Percentiles rank a stretch among this genome's conserved stretches.
These are phyloP conservation scores for Backusella morwellensis DNA, from an alignment of 192 early-diverging fungal species.

Conservation along the genomic window DNA sequence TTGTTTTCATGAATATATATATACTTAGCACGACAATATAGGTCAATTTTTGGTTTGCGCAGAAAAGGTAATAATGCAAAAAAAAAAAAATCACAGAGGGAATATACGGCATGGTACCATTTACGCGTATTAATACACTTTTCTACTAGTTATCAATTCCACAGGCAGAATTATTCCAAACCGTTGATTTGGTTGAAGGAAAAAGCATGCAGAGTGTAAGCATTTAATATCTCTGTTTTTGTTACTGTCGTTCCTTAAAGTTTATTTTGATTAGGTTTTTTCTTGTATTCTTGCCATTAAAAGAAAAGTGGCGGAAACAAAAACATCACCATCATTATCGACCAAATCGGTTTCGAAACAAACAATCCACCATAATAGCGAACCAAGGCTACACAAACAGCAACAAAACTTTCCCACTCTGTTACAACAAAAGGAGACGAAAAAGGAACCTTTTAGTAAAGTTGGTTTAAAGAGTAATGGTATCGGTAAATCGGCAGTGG, in stretches of 20 bases:
- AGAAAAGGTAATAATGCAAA: slow-evolving; percentile 38
- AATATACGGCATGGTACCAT: background rate
- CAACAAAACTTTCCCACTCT: background rate
- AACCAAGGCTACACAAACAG: background rate
- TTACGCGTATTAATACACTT: background rate
- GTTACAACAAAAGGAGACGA: background rate
- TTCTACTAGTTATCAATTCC: slow-evolving; percentile 61
- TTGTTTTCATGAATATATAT: background rate
- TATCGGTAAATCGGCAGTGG: background rate
- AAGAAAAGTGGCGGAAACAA: background rate
- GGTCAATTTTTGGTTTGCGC: slow-evolving; percentile 70
- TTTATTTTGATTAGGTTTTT: slow-evolving; percentile 16
- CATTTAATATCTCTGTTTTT: background rate
- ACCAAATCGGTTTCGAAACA: background rate
- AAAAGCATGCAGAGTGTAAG: slow-evolving; percentile 70
- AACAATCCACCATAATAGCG: background rate
- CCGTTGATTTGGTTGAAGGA: slow-evolving; percentile 78
- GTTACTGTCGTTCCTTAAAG: background rate
- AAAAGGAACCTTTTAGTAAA: background rate
- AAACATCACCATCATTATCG: background rate
- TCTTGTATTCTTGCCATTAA: slow-evolving; percentile 10
- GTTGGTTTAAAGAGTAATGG: background rate
- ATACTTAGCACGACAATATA: slow-evolving; percentile 78
- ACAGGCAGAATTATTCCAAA: slow-evolving; percentile 80
- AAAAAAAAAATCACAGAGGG: background rate